Base-by-base conservation (phyloP, 129 eudicot species). In the Arctium minus region DNA sequence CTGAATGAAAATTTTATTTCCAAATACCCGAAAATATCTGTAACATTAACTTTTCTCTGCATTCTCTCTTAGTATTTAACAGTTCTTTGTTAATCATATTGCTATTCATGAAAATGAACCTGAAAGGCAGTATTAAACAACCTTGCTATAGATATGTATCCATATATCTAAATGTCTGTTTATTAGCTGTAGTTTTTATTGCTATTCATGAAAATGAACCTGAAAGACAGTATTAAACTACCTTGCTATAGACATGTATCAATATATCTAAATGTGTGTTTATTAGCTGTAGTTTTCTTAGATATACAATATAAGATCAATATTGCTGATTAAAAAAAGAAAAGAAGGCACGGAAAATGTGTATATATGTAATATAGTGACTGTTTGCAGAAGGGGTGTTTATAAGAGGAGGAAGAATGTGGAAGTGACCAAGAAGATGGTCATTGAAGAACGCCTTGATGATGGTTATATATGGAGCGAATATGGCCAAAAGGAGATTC, bases 381-480 rank as follows among this genome's bases (percentile, higher is more conserved):
- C 74, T 73, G 72, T 72, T 60, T 73, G 17, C 60, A 56, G 65
- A 56, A 38, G 37, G 29, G 6, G 6, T 37, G 46, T 2, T 40
- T 40, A 5, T 31, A 75, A 11, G 0, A 2, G 15, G 17, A 46
- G 3, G 42, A 10, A 15, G 79, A 56, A 13, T 37, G 18, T 38
- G 50, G 31, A 3, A 37, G 64, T 37, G 53, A 37, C n/a, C 62
- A 60, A 0, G 40, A 71, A 12, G 29, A 39, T 81, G 6, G 62
- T 27, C 42, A 72, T 29, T 73, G 65, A 12, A 72, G 17, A 35
- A 37, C 40, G 6, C 53, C 72, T 36, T 36, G 79, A 72, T 72
- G 84, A 81, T 73, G 84, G 84, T 6, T 42, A 68, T 79, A 30
- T 12, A 0, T 79, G 75, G 75, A 27, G 18, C n/a, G 40, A 79